Evolutionary conservation across 441 rosid genomes (phyloP), one percentile per base, ranked within the genome.

Genomic region (Isatis lusitanica): DNA sequence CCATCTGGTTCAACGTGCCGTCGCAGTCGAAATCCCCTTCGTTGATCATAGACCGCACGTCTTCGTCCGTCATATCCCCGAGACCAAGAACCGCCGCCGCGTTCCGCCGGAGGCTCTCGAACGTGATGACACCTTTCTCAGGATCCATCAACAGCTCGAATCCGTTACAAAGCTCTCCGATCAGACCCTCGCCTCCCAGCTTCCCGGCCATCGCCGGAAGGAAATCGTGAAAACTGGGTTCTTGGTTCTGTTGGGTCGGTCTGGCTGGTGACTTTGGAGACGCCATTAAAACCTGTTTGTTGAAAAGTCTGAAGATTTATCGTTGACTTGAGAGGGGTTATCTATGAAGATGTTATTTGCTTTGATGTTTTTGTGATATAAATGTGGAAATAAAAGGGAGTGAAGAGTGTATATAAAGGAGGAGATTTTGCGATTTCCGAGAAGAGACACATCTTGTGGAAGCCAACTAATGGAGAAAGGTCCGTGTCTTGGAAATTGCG

Each of bases 11-110:
- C 57, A 88, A 88, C 17, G 70, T 83, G 8, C 92, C 88, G 35
- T 88, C 92, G 6, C 90, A 67, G 59, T 88, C 92, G 6, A 78
- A 74, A 71, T 88, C 92, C 0, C 92, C 92, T 73, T 84, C 85
- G 56, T 74, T 53, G 74, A 88, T 63, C 90, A 88, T 84, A 9
- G 69, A 84, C 66, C 79, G 74, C 0, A 86, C 82, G 44, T 88
- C 92, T 13, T 86, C 88, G 51, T 88, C 86, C 36, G 80, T 79
- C 78, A 86, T 70, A 59, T 83, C 88, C 47, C 80, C 85, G 9
- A 88, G 80, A 17, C 90, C 92, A 48, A 88, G 61, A 36, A 83
- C 76, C 2, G 82, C 77, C 15, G 87, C 66, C 5, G 87, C 74
- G 73, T 82, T 88, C 53, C 72, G 68, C 75, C 86, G 79, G 36